Conservation (phyloP, 768 basidiomycete genomes). For the Suillus alpinus region DNA sequence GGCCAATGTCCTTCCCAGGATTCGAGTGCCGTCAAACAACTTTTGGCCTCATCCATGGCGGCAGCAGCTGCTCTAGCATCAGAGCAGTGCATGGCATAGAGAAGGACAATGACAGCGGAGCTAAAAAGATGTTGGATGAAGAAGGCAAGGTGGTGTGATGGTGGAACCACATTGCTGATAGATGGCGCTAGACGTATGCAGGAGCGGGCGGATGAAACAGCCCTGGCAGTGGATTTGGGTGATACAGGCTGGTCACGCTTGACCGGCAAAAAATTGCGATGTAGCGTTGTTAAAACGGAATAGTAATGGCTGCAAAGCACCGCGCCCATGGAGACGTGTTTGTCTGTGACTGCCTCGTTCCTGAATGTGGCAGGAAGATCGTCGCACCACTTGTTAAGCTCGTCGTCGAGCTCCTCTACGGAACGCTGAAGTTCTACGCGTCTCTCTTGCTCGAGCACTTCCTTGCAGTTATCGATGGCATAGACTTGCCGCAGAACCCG, state of each 20-base stretch:
- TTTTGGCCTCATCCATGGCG: constrained; percentile 82
- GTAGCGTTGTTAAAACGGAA: constrained; percentile 81
- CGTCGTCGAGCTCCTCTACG: constrained; percentile 75
- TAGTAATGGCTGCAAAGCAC: constrained; percentile 89
- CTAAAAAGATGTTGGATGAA: constrained; percentile 90
- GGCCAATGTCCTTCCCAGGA: constrained; percentile 88
- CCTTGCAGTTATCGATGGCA: constrained; percentile 73
- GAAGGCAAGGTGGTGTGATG: constrained; percentile 84
- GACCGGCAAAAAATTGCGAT: constrained; percentile 84
- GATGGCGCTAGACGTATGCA: constrained; percentile 84
- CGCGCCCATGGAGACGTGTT: constrained; percentile 83
- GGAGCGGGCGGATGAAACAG: constrained; percentile 79
- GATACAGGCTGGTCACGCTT: constrained; percentile 66
- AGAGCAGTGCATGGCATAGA: constrained; percentile 82
- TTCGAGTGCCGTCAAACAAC: constrained; percentile 66
- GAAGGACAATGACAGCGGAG: constrained; percentile 79
- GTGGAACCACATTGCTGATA: constrained; percentile 78
- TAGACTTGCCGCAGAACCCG: constrained; percentile 81
- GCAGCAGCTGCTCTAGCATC: constrained; percentile 62
- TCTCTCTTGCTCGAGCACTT: constrained; percentile 69
- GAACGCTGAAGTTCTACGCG: constrained; percentile 72
- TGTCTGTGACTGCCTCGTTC: constrained; percentile 66
- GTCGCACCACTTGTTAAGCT: constrained; percentile 82
- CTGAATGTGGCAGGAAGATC: constrained; percentile 74
- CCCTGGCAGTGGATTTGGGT: constrained; percentile 74